Evolutionary conservation across 169 alveolate species (phyloP).

Genomic region (Cyclospora cayetanensis): DNA sequence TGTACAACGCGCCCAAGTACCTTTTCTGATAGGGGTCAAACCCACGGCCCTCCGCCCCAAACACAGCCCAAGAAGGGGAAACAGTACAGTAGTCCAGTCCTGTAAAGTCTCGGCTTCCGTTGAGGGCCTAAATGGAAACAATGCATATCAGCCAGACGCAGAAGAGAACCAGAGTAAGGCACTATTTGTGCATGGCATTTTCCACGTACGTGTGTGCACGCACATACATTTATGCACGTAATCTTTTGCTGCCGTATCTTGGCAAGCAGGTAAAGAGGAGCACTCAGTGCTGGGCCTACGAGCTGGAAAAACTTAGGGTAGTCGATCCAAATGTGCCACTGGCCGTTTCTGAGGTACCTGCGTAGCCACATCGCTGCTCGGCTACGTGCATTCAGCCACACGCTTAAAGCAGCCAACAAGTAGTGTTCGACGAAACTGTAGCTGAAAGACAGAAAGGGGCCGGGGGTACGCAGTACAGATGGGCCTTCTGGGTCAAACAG

Average conservation of each 20-base stretch:
- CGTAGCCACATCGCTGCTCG: background rate
- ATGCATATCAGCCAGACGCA: background rate
- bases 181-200: background rate
- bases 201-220: background rate
- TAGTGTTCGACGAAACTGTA: background rate
- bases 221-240: background rate
- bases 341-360: slow-evolving; percentile 81
- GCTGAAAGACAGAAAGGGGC: background rate
- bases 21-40: slow-evolving; percentile 87
- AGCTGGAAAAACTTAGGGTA: slow-evolving; percentile 85
- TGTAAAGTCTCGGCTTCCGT: slow-evolving; percentile 72
- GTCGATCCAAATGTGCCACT: slow-evolving; percentile 92
- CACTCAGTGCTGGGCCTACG: slow-evolving; percentile 11
- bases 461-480: too few relatives aligned
- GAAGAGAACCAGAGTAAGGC: background rate
- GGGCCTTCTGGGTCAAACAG: too few relatives aligned
- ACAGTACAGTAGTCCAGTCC: slow-evolving; percentile 85
- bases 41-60: slow-evolving; percentile 87
- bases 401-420: background rate
- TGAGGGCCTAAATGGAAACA: slow-evolving; percentile 39
- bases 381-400: background rate
- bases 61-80: slow-evolving; percentile 91
- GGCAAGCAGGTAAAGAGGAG: background rate
- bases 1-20: background rate
- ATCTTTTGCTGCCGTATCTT: background rate